phyloP scores from a whole-genome alignment of 495 filamentous ascomycete genomes.

The Penicillium angulare region DNA sequence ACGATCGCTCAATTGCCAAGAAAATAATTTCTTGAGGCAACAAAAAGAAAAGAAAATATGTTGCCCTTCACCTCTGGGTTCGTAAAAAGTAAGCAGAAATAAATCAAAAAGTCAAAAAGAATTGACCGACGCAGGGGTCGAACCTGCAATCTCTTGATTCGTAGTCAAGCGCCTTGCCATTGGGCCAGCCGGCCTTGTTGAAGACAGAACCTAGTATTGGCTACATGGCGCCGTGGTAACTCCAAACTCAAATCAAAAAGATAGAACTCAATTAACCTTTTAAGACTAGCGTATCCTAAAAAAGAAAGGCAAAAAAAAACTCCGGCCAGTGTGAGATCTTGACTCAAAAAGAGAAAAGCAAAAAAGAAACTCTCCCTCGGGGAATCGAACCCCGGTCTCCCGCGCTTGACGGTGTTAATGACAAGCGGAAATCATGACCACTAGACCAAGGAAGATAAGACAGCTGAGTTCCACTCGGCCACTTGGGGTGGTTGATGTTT shows the following conservation, averaged over 20 bases:
- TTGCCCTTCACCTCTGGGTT: not conserved
- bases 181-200: slow-evolving; percentile 52
- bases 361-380: slow-evolving; percentile 43
- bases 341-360: not conserved
- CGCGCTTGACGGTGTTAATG: slow-evolving; percentile 41
- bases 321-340: not conserved
- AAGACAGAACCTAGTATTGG: not conserved
- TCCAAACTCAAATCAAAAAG: too few relatives aligned
- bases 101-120: slow-evolving; percentile 2
- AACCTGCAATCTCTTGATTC: slow-evolving; percentile 63
- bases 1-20: too few relatives aligned
- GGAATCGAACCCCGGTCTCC: slow-evolving; percentile 57
- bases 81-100: not conserved
- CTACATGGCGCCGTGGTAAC: too few relatives aligned
- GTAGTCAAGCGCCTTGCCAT: slow-evolving; percentile 75
- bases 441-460: slow-evolving; percentile 38
- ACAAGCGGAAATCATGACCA: slow-evolving; percentile 56
- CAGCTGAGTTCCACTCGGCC: slow-evolving; percentile 28
- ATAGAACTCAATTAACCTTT: too few relatives aligned
- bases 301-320: not conserved
- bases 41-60: too few relatives aligned
- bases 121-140: slow-evolving; percentile 46
- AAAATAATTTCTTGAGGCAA: too few relatives aligned
- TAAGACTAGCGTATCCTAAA: not conserved
- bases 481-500: slow-evolving; percentile 20